Conservation (phyloP, 768 basidiomycete species). For the Hemileccinum impolitum region DNA sequence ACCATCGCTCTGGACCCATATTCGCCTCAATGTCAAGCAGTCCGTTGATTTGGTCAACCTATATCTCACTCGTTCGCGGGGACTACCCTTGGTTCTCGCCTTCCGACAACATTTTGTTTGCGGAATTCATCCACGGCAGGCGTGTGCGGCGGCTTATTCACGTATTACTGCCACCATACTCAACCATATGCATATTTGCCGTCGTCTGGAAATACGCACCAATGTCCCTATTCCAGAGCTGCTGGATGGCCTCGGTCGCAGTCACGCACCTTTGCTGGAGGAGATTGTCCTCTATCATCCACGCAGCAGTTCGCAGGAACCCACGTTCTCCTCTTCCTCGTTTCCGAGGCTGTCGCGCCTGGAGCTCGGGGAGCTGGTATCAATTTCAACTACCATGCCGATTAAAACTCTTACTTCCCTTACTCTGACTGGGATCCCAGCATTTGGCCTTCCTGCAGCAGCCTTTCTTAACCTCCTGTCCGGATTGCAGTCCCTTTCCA, state of each 20-base stretch:
- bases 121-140: constrained; percentile 18
- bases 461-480: constrained; percentile 24
- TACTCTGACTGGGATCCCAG: constrained; percentile 22
- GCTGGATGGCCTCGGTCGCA: constrained; percentile 20
- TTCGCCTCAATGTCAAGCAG: constrained; percentile 26
- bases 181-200: constrained; percentile 24
- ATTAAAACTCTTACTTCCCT: constrained; percentile 20
- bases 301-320: constrained; percentile 3
- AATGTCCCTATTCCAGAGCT: constrained; percentile 24
- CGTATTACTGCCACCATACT: constrained; percentile 26
- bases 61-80: constrained; percentile 26
- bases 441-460: constrained; percentile 18
- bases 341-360: constrained; percentile 22
- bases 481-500: constrained; percentile 19
- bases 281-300: constrained; percentile 27
- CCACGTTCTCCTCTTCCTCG: constrained; percentile 14
- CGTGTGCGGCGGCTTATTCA: constrained; percentile 18
- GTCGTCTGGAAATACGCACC: constrained; percentile 25
- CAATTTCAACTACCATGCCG: constrained; percentile 17
- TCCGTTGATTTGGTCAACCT: constrained; percentile 24
- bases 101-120: constrained; percentile 24
- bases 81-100: constrained; percentile 18
- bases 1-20: constrained; percentile 39
- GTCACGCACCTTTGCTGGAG: constrained; percentile 23
- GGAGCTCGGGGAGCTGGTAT: constrained; percentile 21